A percentile compares a stretch with the other conserved stretches of the same genome.
phyloP scores from a whole-genome alignment of 176 grass and related monocot genomes.

The Eleusine indica region DNA sequence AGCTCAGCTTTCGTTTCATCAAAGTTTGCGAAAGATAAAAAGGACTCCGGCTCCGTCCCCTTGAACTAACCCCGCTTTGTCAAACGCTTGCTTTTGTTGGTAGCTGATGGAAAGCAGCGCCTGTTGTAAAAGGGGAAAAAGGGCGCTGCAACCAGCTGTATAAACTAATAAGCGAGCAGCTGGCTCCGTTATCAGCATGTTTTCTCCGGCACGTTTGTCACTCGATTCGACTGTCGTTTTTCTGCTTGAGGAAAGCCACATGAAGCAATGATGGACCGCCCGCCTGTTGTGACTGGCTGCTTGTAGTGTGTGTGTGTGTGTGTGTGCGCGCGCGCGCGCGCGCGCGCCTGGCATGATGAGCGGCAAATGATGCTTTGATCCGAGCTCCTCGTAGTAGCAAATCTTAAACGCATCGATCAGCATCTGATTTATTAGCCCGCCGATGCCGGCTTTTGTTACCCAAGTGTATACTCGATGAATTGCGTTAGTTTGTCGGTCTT shows the following conservation, averaged over 20 bases:
- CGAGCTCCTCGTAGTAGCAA: not conserved
- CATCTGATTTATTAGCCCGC: not conserved
- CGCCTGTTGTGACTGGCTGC: not conserved
- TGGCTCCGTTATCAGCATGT: not conserved
- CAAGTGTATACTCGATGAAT: too few relatives aligned
- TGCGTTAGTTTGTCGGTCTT: too few relatives aligned
- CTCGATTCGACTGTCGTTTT: conserved; percentile 27
- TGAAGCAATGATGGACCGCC: conserved; percentile 32
- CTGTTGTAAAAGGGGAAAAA: not conserved
- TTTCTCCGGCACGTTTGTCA: conserved; percentile 1
- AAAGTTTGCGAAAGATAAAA: conserved; percentile 54
- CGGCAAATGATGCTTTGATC: conserved; percentile 6
- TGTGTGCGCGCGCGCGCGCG: too few relatives aligned
- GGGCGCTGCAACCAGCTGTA: not conserved
- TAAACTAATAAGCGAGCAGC: not conserved
- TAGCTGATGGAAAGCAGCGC: conserved; percentile 46
- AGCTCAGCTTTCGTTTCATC: conserved; percentile 29
- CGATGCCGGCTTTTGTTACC: conserved; percentile 11
- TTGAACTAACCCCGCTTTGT: conserved; percentile 27
- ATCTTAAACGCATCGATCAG: not conserved
- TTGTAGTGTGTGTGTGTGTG: not conserved
- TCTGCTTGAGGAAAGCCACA: conserved; percentile 32
- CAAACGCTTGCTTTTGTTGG: conserved; percentile 39
- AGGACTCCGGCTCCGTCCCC: not conserved
- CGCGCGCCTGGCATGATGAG: conserved; percentile 33